Percentiles rank a stretch among this genome's conserved stretches.
phyloP scores from a whole-genome alignment of 805 yeast genomes.

The Pichia ethanolica region DNA sequence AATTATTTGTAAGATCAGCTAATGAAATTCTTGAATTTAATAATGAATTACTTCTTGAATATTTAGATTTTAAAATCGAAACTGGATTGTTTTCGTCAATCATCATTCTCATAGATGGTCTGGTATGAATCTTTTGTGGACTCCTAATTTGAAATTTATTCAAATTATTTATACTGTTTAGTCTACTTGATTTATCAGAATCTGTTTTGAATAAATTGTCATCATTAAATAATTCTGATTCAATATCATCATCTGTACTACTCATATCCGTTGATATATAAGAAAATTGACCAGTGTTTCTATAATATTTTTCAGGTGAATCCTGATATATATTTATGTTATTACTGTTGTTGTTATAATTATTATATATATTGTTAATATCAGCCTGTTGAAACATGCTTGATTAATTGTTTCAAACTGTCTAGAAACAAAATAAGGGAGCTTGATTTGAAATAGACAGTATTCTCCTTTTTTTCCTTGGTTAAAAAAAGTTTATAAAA shows the following conservation, averaged over 20 bases:
- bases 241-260: conserved; percentile 3
- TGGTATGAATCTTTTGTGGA: background rate
- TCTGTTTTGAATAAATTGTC: background rate
- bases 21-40: background rate
- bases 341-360: background rate
- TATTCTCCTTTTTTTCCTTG: too few relatives aligned
- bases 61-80: background rate
- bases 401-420: too few relatives aligned
- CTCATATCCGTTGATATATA: background rate
- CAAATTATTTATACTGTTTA: background rate
- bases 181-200: background rate
- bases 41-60: background rate
- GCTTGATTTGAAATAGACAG: too few relatives aligned
- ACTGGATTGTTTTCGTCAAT: background rate
- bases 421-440: too few relatives aligned
- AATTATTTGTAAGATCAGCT: conserved; percentile 1
- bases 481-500: too few relatives aligned
- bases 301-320: background rate
- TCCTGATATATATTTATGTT: background rate
- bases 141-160: background rate
- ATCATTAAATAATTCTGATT: conserved; percentile 3
- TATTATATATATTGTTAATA: too few relatives aligned
- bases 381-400: too few relatives aligned
- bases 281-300: background rate
- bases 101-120: conserved; percentile 1